Base-by-base conservation (phyloP, 2,329 filamentous ascomycete species). In the Ceratocystis lukuohia region DNA sequence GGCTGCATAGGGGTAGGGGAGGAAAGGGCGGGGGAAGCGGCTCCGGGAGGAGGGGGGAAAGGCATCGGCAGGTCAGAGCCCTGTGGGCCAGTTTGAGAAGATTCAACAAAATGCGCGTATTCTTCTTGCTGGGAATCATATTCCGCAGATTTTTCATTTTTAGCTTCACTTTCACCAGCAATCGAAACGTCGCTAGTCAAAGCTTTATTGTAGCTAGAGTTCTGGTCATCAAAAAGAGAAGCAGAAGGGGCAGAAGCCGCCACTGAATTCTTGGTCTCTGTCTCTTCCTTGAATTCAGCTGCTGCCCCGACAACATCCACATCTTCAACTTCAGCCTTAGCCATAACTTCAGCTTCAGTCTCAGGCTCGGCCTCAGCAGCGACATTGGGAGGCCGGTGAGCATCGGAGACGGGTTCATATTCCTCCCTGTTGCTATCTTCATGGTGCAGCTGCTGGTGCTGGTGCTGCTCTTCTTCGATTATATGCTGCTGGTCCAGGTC, bases 11-110 rank as follows among this genome's bases (percentile, higher is more conserved):
- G 65, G 5, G 76, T 73, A 1, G 75, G 73, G 3, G 74, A 76
- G 3, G 74, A 73, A 62, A 53, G 77, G 56, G 86, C 84, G 1
- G 89, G 92, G 28, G 62, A 69, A 63, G 20, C 61, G 25, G 50
- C 66, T 57, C 61, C 65, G 30, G 66, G 53, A 57, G 88, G 88
- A 2, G 82, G 83, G 22, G 84, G 84, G 73, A 87, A 87, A 4
- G 88, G 87, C 80, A 89, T 86, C n/a, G 91, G 89, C 72, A 95
- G 81, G 33, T 85, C 87, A 28, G 78, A 75, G 69, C 79, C 65
- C 74, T 67, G 65, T 30, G 15, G 7, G 6, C 53, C 53, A n/a
- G 28, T 3, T 25, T 59, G 25, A 20, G 53, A 17, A 59, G 53
- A 59, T 5, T 59, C 53, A 3, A n/a, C 53, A 59, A 30, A 59